These are phyloP conservation scores for Biscutella auriculata DNA, from an alignment of 441 rosid genomes.

Conservation along the genomic window DNA sequence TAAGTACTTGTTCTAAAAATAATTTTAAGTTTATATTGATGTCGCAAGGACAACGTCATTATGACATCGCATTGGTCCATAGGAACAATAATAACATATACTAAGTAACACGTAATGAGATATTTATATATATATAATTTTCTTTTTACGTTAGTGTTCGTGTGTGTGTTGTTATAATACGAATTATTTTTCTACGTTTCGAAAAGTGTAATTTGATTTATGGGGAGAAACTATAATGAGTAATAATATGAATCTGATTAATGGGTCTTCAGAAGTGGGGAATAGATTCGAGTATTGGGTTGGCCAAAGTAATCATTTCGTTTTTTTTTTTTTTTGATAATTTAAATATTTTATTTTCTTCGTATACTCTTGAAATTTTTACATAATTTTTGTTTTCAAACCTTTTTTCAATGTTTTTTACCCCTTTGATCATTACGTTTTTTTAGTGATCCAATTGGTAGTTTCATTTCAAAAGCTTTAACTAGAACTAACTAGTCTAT, in stretches of 20 bases:
- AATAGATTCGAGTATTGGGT: slow-evolving; percentile 27
- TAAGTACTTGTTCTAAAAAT: no score
- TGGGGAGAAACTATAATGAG: neutral
- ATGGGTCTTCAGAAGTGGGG: slow-evolving; percentile 38
- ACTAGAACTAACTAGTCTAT: no score
- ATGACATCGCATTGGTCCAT: slow-evolving; percentile 12
- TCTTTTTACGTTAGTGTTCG: slow-evolving; percentile 9
- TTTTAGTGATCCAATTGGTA: no score
- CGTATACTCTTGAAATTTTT: neutral
- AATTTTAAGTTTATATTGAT: no score
- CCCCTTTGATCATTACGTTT: no score
- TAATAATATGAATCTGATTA: slow-evolving; percentile 22
- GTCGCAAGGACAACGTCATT: slow-evolving; percentile 21
- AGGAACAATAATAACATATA: slow-evolving; percentile 2
- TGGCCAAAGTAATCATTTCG: slow-evolving; percentile 51
- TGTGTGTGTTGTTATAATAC: slow-evolving; percentile 6
- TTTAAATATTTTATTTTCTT: neutral
- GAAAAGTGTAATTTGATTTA: neutral
- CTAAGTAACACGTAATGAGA: slow-evolving; percentile 14
- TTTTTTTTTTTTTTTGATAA: slow-evolving; percentile 33
- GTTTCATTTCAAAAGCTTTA: no score
- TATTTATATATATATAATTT: no score
- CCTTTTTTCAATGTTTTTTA: no score
- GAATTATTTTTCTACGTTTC: slow-evolving; percentile 8
- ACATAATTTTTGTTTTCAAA: slow-evolving; percentile 18